Base-by-base conservation (phyloP, 108 stramenopile species). In the Aureococcus anophagefferens region DNA sequence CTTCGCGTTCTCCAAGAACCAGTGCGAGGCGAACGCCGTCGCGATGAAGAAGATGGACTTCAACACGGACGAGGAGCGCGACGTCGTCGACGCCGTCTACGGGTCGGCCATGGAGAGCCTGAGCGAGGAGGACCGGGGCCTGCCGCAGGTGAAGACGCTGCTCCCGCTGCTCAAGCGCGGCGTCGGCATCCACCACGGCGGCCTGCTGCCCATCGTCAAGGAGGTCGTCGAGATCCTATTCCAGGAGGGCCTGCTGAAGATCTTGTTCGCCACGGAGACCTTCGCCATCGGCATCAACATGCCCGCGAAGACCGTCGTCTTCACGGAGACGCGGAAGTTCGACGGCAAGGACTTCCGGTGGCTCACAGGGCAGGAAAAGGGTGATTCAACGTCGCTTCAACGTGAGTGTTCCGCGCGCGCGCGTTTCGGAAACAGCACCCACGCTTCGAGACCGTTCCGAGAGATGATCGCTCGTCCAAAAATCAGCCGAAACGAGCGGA, bases 301-400 rank as follows among this genome's bases (percentile, higher is more conserved):
- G 97, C 98, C 98, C 18, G 98, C 98, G n/a, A 90, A 94, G 73
- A 98, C 99, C 7, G 99, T 99, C 17, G 96, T 99, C 15, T 99
- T 99, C 76, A 98, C 96, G 35, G 93, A 91, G 70, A 93, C 89
- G 0, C 77, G 95, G 59, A 99, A 99, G 79, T 98, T 89, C 84
- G 99, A 99, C 76, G 99, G 99, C 25, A 32, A 66, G 25, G 81
- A 83, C 46, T 84, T 84, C 66, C 82, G 86, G 35, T n/a, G n/a
- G n/a, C n/a, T n/a, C n/a, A n/a, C n/a, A n/a, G n/a, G n/a, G n/a
- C n/a, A n/a, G n/a, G n/a, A n/a, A n/a, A n/a, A n/a, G n/a, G n/a
- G n/a, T n/a, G n/a, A n/a, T n/a, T n/a, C n/a, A n/a, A n/a, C n/a
- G n/a, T n/a, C n/a, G n/a, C n/a, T n/a, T n/a, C n/a, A n/a, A n/a